These are phyloP conservation scores for Hippophae gyantsensis DNA, from an alignment of 306 rosid genomes.

Conservation along the genomic window DNA sequence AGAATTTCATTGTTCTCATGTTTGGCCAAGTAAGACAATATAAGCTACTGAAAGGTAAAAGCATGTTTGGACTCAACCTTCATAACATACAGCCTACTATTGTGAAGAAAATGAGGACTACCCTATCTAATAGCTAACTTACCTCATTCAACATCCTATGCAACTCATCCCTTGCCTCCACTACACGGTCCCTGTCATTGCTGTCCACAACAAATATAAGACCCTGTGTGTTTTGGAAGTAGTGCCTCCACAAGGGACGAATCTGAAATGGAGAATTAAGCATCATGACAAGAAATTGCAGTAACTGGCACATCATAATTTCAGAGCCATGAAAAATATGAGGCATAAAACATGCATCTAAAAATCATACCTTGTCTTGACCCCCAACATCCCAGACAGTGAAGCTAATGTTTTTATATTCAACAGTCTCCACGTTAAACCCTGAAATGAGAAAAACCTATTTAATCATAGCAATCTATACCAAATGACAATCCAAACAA, in stretches of 20 bases:
- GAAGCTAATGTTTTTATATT: slow-evolving; percentile 98
- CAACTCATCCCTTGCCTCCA: slow-evolving; percentile 97
- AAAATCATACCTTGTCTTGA: slow-evolving; percentile 78
- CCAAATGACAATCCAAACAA: neutral
- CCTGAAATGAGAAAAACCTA: slow-evolving; percentile 33
- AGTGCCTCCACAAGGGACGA: slow-evolving; percentile 99
- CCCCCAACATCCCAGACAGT: slow-evolving; percentile 99
- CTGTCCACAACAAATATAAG: slow-evolving; percentile 98
- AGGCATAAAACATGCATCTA: slow-evolving; percentile 14
- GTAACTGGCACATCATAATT: neutral
- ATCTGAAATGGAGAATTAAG: slow-evolving; percentile 45
- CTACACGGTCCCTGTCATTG: slow-evolving; percentile 98
- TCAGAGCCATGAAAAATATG: neutral
- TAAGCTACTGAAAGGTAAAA: too few species aligned
- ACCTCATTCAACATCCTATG: slow-evolving; percentile 99
- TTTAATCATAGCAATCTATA: neutral
- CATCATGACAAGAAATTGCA: neutral
- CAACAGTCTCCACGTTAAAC: slow-evolving; percentile 98
- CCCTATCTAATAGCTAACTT: slow-evolving; percentile 3
- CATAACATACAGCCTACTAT: too few species aligned
- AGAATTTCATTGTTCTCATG: too few species aligned
- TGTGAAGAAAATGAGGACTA: too few species aligned
- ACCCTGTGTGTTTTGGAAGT: slow-evolving; percentile 99
- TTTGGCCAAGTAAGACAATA: too few species aligned
- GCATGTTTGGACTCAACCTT: too few species aligned